A percentile compares a stretch with the other conserved stretches of the same genome.
Conservation (phyloP, 345 rosid species). For the Angophora floribunda region DNA sequence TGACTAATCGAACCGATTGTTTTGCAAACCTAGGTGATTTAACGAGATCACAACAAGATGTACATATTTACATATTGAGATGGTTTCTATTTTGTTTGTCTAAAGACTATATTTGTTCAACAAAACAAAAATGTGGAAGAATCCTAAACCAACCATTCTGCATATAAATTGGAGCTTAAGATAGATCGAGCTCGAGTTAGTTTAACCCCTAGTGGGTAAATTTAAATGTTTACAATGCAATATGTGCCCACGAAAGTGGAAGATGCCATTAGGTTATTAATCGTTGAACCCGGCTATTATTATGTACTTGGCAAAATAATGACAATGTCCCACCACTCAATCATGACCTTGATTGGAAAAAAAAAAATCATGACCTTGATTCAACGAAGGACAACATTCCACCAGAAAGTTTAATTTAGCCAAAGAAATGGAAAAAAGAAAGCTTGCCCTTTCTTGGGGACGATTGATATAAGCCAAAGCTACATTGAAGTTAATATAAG, state of each 20-base stretch:
- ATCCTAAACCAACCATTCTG: too few species aligned
- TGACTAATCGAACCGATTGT: too few species aligned
- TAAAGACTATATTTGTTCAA: neutral
- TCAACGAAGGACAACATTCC: neutral
- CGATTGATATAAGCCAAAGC: neutral
- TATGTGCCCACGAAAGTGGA: neutral
- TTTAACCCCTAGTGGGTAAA: neutral
- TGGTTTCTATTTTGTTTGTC: too few species aligned
- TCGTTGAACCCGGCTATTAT: too few species aligned
- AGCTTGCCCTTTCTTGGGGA: neutral
- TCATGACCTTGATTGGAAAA: neutral
- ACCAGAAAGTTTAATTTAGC: neutral
- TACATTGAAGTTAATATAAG: neutral
- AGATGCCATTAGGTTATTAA: neutral
- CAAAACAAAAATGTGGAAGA: neutral
- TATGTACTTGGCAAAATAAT: neutral
- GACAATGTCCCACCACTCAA: neutral
- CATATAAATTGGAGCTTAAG: neutral
- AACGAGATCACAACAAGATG: neutral
- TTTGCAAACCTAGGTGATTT: neutral
- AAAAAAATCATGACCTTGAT: neutral
- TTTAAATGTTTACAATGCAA: neutral
- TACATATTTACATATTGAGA: neutral
- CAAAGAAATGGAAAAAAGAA: neutral
- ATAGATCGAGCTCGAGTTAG: neutral